Percentiles rank a stretch among this genome's conserved stretches.
Conservation (phyloP, 1,284 basidiomycete genomes). For the Boletus mariae region DNA sequence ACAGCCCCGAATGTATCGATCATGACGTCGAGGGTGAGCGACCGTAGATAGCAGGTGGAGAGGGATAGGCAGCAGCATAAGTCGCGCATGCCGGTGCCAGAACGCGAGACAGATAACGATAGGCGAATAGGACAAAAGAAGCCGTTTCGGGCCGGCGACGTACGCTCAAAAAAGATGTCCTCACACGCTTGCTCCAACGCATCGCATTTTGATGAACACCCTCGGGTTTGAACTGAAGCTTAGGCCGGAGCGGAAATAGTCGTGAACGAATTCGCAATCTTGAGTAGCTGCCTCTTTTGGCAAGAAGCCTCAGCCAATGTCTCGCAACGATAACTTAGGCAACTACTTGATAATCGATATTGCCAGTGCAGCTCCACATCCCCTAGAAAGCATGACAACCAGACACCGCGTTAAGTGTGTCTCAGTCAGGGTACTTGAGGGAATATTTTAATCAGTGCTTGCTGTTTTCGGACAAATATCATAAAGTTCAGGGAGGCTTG, state of each 20-base stretch:
- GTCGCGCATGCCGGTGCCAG: background rate
- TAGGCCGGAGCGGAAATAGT: conserved; percentile 16
- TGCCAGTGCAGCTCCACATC: conserved; percentile 3
- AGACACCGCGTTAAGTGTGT: background rate
- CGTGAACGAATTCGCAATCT: conserved; percentile 13
- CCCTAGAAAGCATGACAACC: background rate
- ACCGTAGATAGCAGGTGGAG: conserved; percentile 3
- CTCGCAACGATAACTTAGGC: background rate
- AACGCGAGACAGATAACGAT: conserved; percentile 1
- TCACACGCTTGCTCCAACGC: conserved; percentile 22
- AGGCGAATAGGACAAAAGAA: background rate
- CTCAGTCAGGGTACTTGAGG: background rate
- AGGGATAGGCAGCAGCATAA: conserved; percentile 5
- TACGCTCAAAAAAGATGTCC: background rate
- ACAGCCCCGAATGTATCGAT: background rate
- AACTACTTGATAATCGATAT: background rate
- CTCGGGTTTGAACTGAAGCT: conserved; percentile 4
- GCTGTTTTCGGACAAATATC: background rate
- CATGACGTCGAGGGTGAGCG: conserved; percentile 10
- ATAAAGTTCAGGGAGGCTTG: conserved; percentile 9
- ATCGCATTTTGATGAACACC: conserved; percentile 9
- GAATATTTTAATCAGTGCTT: background rate
- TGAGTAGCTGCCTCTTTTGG: conserved; percentile 20
- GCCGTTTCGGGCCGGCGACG: conserved; percentile 4
- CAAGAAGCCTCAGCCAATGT: background rate